These are phyloP conservation scores for Juglanconis oblonga DNA, from an alignment of 2,329 filamentous ascomycete genomes.

Conservation along the genomic window DNA sequence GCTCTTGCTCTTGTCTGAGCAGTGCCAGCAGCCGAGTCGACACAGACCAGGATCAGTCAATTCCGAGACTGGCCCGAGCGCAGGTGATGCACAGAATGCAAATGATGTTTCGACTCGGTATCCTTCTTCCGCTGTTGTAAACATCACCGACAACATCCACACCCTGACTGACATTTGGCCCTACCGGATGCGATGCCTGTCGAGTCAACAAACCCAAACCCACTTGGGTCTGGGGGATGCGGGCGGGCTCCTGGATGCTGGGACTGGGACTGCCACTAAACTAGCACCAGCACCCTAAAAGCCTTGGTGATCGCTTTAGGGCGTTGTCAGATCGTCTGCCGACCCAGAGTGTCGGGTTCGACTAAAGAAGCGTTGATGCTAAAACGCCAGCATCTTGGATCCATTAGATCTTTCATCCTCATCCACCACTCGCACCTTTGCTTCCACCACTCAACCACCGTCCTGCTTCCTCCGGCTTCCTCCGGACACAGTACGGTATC, in stretches of 20 bases:
- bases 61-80: too few relatives aligned
- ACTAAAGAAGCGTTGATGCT: conserved; percentile 33
- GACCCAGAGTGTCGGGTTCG: conserved; percentile 37
- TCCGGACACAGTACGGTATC: not conserved
- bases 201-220: conserved; percentile 3
- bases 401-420: not conserved
- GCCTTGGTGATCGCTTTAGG: conserved; percentile 24
- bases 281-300: conserved; percentile 8
- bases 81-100: too few relatives aligned
- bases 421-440: not conserved
- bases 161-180: too few relatives aligned
- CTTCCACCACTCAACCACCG: not conserved
- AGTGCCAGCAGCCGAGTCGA: too few relatives aligned
- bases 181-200: not conserved
- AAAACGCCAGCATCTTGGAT: conserved; percentile 8
- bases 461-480: not conserved
- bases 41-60: too few relatives aligned
- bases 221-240: conserved; percentile 10
- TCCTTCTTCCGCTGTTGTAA: too few relatives aligned
- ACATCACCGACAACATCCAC: too few relatives aligned
- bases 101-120: too few relatives aligned
- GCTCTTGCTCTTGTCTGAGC: too few relatives aligned
- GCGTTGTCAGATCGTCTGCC: conserved; percentile 36
- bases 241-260: conserved; percentile 17
- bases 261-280: conserved; percentile 16